Evolutionary conservation across 805 yeast genomes (phyloP).

Genomic region (Zygotorulaspora danielsina): DNA sequence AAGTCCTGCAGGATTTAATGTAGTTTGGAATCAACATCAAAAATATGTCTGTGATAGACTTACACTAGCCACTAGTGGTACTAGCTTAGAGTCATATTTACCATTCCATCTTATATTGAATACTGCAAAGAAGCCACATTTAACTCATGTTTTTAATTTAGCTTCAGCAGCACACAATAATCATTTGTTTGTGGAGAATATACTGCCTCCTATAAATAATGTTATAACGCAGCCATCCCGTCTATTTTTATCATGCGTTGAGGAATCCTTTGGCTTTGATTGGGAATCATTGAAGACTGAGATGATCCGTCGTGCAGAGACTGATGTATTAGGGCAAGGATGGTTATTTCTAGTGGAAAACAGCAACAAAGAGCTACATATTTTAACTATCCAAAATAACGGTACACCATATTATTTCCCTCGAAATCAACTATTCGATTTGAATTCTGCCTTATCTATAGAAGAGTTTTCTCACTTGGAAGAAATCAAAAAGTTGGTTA

Average conservation of each 20-base stretch:
- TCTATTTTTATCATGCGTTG: constrained; percentile 36
- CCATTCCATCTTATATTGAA: constrained; percentile 68
- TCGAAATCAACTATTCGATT: constrained; percentile 66
- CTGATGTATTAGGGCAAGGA: constrained; percentile 52
- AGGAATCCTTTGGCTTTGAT: constrained; percentile 29
- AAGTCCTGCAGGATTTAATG: constrained; percentile 52
- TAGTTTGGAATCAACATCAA: constrained; percentile 83
- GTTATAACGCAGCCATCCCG: constrained; percentile 36
- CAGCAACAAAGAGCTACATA: constrained; percentile 52
- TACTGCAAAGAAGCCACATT: constrained; percentile 61
- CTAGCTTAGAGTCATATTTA: constrained; percentile 68
- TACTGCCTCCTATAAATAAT: constrained; percentile 18
- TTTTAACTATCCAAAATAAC: constrained; percentile 59
- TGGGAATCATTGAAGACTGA: constrained; percentile 50
- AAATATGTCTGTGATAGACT: constrained; percentile 55
- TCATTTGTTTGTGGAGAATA: constrained; percentile 76
- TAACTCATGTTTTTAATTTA: constrained; percentile 68
- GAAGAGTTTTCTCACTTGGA: constrained; percentile 47
- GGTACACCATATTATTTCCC: constrained; percentile 74
- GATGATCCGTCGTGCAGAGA: constrained; percentile 48
- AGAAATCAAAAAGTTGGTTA: constrained; percentile 41
- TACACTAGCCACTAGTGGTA: constrained; percentile 65
- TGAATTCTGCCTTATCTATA: constrained; percentile 65
- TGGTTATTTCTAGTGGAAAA: constrained; percentile 72
- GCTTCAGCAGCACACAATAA: constrained; percentile 92